phyloP scores from a whole-genome alignment of 108 stramenopile genomes.

The Cyclotella kingstonii region DNA sequence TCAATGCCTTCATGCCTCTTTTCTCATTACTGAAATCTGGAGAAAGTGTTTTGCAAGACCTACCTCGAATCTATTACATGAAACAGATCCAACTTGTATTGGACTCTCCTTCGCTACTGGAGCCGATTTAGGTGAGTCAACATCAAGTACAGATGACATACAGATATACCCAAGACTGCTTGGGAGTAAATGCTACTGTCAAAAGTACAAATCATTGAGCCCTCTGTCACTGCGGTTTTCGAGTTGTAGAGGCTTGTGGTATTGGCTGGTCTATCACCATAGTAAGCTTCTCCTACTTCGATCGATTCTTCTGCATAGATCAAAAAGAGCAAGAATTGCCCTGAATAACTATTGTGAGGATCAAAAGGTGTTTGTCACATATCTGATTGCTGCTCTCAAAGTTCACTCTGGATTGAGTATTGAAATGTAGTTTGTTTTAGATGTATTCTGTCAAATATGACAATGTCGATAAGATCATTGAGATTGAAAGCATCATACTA shows the following conservation, averaged over 20 bases:
- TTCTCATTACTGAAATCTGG: too few species aligned
- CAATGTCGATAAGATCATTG: constrained; percentile 4
- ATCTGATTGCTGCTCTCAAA: constrained; percentile 21
- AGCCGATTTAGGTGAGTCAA: not conserved
- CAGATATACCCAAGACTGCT: not conserved
- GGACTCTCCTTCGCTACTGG: not conserved
- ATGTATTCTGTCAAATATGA: constrained; percentile 5
- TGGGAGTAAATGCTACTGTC: not conserved
- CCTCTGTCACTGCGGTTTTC: constrained; percentile 9
- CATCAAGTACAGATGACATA: not conserved
- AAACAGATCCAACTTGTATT: too few species aligned
- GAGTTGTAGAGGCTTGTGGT: constrained; percentile 18
- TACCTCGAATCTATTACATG: too few species aligned
- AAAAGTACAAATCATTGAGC: not conserved
- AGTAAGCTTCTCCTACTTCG: constrained; percentile 17
- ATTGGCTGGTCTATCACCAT: constrained; percentile 10
- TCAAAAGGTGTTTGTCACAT: constrained; percentile 17
- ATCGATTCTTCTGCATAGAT: constrained; percentile 24
- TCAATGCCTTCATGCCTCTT: too few species aligned
- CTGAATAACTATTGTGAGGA: not conserved
- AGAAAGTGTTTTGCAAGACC: too few species aligned
- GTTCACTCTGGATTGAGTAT: constrained; percentile 17
- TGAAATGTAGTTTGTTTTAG: constrained; percentile 13
- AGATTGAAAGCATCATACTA: constrained; percentile 7
- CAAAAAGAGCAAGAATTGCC: not conserved